These are phyloP conservation scores for Fraxinus platypoda DNA, from an alignment of 305 asterid species.

Conservation along the genomic window DNA sequence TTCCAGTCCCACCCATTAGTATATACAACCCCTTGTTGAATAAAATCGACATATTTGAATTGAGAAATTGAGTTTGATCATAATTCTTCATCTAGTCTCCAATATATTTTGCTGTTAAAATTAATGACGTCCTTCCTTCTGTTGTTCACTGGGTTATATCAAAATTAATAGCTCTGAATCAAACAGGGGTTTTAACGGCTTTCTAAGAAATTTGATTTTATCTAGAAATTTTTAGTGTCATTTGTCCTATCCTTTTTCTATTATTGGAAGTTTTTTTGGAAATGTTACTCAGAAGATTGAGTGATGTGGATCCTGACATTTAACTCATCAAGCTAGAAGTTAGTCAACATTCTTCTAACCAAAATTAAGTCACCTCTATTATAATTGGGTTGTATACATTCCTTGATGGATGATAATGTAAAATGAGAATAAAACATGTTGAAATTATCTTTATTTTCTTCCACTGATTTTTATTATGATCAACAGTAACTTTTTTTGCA, in stretches of 20 bases:
- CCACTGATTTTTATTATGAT: neutral
- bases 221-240: neutral
- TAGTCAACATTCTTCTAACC: neutral
- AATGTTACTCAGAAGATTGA: neutral
- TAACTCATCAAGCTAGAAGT: neutral
- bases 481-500: neutral
- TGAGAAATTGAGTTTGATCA: neutral
- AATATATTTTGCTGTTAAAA: neutral
- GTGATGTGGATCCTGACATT: neutral
- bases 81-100: neutral
- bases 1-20: neutral
- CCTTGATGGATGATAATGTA: neutral
- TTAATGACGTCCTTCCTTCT: neutral
- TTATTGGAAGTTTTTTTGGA: neutral
- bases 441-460: neutral
- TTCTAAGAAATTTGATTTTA: neutral
- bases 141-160: neutral
- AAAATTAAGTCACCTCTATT: neutral
- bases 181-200: neutral
- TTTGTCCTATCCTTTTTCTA: neutral
- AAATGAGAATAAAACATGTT: neutral
- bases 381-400: neutral
- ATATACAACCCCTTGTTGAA: neutral
- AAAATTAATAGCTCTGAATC: neutral
- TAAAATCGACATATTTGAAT: neutral